Evolutionary conservation across 495 filamentous ascomycete species (phyloP).

Genomic region (Talaromyces wortmannii): DNA sequence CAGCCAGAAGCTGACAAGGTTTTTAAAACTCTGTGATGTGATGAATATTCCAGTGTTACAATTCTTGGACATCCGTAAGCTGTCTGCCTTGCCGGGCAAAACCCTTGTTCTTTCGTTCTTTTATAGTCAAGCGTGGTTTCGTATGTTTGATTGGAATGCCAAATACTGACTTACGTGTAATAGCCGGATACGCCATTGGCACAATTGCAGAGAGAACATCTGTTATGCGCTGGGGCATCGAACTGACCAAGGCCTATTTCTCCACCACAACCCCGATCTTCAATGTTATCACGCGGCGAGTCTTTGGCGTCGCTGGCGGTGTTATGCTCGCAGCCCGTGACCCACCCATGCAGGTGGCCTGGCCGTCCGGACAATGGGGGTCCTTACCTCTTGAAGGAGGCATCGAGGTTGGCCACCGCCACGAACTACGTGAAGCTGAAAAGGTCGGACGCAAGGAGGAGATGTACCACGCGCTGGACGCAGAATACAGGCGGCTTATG

Average conservation of each 20-base stretch:
- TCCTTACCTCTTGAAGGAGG: conserved; percentile 53
- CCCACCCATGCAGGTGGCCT: conserved; percentile 51
- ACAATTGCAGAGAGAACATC: conserved; percentile 54
- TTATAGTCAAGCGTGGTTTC: no score
- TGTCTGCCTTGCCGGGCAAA: neutral
- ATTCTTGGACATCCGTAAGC: conserved; percentile 52
- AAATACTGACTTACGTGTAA: neutral
- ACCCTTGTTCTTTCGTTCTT: neutral
- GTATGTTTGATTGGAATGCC: no score
- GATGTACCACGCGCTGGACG: conserved; percentile 46
- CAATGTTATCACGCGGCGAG: conserved; percentile 49
- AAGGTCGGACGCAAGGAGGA: conserved; percentile 39
- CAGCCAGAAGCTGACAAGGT: conserved; percentile 49
- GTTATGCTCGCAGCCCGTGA: conserved; percentile 56
- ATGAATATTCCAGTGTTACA: conserved; percentile 58
- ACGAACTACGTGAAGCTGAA: conserved; percentile 49
- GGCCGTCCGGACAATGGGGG: conserved; percentile 57
- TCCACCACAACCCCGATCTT: conserved; percentile 54
- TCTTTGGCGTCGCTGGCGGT: conserved; percentile 54
- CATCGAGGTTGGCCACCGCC: conserved; percentile 54
- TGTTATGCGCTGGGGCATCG: conserved; percentile 56
- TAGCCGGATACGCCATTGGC: conserved; percentile 54
- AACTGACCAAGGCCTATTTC: conserved; percentile 52
- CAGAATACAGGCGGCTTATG: conserved; percentile 53
- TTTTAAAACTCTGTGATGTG: conserved; percentile 56